Evolutionary conservation across 805 yeast species (phyloP).

Genomic region (Starmerella powellii): DNA sequence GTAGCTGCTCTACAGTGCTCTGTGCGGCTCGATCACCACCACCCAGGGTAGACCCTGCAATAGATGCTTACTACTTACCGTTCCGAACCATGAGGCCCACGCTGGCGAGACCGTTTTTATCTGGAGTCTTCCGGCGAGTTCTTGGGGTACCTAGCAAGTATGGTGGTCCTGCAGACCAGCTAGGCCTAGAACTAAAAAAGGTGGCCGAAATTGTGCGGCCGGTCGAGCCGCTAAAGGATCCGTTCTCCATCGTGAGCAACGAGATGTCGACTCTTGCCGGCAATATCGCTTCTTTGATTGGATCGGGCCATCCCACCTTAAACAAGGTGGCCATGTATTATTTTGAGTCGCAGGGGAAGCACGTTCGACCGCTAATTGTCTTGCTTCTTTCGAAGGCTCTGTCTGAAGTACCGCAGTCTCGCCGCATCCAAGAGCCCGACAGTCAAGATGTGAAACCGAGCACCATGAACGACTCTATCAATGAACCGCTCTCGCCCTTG

Average conservation of each 20-base stretch:
- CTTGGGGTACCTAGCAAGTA: slow-evolving; percentile 8
- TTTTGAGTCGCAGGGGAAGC: slow-evolving; percentile 93
- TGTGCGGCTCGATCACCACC: no score
- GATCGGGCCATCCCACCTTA: slow-evolving; percentile 86
- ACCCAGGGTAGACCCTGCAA: no score
- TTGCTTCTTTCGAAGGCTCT: slow-evolving; percentile 71
- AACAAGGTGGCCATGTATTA: slow-evolving; percentile 89
- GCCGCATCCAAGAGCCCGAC: slow-evolving; percentile 52
- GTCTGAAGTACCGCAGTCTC: slow-evolving; percentile 50
- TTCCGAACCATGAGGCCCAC: slow-evolving; percentile 1
- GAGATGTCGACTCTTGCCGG: slow-evolving; percentile 85
- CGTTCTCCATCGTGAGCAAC: slow-evolving; percentile 77
- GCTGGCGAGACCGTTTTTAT: slow-evolving; percentile 6
- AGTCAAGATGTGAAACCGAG: slow-evolving; percentile 25
- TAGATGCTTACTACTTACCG: slow-evolving; percentile 1
- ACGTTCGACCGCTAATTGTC: slow-evolving; percentile 83
- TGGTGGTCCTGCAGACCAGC: slow-evolving; percentile 10
- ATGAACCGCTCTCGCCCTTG: slow-evolving; percentile 57
- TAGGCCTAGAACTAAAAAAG: slow-evolving; percentile 22
- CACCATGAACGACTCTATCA: slow-evolving; percentile 23
- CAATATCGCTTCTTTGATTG: slow-evolving; percentile 75
- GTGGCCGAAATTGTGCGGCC: slow-evolving; percentile 29
- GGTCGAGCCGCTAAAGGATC: slow-evolving; percentile 48
- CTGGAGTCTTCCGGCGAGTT: slow-evolving; percentile 12
- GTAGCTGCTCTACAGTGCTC: no score